Conservation (phyloP, 2,329 filamentous ascomycete species). For the Nigrospora sphaerica region DNA sequence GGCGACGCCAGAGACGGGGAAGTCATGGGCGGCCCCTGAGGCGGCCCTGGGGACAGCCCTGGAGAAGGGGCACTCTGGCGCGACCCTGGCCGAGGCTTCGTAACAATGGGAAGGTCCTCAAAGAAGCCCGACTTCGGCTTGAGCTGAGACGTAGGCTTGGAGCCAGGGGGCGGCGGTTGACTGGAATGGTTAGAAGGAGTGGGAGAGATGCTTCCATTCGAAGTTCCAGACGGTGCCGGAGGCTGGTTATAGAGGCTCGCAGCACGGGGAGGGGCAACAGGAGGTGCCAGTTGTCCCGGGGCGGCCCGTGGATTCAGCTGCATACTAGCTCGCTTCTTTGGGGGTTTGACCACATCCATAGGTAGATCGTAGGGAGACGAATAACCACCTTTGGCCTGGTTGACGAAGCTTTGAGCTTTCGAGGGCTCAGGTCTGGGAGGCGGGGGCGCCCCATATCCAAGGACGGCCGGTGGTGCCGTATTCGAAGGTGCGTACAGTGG, state of each 20-base stretch:
- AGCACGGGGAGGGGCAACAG: conserved; percentile 41
- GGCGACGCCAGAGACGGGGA: conserved; percentile 7
- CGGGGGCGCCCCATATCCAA: conserved; percentile 27
- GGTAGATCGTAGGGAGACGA: conserved; percentile 92
- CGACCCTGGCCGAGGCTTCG: conserved; percentile 54
- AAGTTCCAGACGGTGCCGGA: conserved; percentile 13
- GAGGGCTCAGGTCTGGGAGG: conserved; percentile 36
- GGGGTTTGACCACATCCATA: conserved; percentile 70
- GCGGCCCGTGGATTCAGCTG: conserved; percentile 44
- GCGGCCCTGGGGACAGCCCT: conserved; percentile 9
- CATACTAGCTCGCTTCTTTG: conserved; percentile 56
- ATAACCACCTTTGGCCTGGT: conserved; percentile 88
- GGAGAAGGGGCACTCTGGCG: conserved; percentile 32
- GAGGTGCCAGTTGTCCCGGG: conserved; percentile 30
- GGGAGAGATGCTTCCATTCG: conserved; percentile 19
- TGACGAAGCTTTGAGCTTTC: conserved; percentile 76
- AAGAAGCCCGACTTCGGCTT: conserved; percentile 57
- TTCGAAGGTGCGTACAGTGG: conserved; percentile 19
- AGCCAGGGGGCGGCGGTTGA: conserved; percentile 21
- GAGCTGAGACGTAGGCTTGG: conserved; percentile 25
- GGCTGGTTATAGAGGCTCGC: conserved; percentile 45
- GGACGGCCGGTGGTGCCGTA: conserved; percentile 16
- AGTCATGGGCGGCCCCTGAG: conserved; percentile 21
- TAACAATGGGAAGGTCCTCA: conserved; percentile 63
- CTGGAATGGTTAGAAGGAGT: conserved; percentile 30